These are phyloP conservation scores for Epichloe bromicola DNA, from an alignment of 2,329 filamentous ascomycete genomes.

Conservation along the genomic window DNA sequence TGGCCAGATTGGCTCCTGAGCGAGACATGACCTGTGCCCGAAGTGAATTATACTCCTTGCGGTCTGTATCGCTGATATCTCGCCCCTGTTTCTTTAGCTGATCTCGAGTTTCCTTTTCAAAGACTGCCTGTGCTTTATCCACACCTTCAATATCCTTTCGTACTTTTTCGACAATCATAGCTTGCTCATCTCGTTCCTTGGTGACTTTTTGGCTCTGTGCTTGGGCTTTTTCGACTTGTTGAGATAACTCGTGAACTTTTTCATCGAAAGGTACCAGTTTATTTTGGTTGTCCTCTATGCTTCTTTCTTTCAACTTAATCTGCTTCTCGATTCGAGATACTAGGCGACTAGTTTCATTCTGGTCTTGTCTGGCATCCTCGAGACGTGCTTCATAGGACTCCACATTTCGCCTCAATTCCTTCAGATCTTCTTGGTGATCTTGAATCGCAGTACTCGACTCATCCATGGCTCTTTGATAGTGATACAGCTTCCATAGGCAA, in stretches of 20 bases:
- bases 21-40: constrained; percentile 75
- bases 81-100: constrained; percentile 77
- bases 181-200: constrained; percentile 65
- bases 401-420: constrained; percentile 79
- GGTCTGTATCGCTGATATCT: constrained; percentile 71
- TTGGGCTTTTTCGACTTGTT: constrained; percentile 55
- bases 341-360: constrained; percentile 61
- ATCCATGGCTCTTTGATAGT: constrained; percentile 87
- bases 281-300: constrained; percentile 76
- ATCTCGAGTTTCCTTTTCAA: constrained; percentile 78
- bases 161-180: constrained; percentile 54
- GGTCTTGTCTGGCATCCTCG: constrained; percentile 72
- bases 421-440: constrained; percentile 86
- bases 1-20: constrained; percentile 67
- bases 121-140: constrained; percentile 80
- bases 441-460: constrained; percentile 83
- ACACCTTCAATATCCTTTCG: constrained; percentile 71
- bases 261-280: constrained; percentile 80
- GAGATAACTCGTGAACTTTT: constrained; percentile 69
- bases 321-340: constrained; percentile 71
- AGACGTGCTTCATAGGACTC: constrained; percentile 71
- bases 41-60: constrained; percentile 78
- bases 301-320: constrained; percentile 76
- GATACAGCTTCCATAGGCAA: constrained; percentile 91
- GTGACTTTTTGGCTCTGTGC: constrained; percentile 56